Percentiles rank a stretch among this genome's conserved stretches.
These are phyloP conservation scores for Aspergillus floridensis DNA, from an alignment of 2,329 filamentous ascomycete species.

Conservation along the genomic window DNA sequence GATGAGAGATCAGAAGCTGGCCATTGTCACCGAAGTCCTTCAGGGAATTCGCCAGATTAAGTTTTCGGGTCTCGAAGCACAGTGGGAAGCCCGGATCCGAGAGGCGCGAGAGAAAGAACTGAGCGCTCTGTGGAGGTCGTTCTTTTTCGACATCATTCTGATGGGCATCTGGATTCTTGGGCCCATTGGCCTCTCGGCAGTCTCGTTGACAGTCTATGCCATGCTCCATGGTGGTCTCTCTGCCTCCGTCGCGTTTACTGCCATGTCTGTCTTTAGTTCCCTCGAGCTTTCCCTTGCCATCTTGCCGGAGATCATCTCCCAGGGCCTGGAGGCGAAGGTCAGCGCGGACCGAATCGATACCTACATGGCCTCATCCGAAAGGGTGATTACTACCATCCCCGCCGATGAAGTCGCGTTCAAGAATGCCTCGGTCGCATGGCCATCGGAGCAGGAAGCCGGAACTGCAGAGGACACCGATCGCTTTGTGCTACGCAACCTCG, in stretches of 20 bases:
- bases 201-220: slow-evolving; percentile 67
- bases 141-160: slow-evolving; percentile 60
- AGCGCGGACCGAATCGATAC: slow-evolving; percentile 69
- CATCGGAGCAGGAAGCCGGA: slow-evolving; percentile 56
- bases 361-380: slow-evolving; percentile 66
- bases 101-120: slow-evolving; percentile 65
- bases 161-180: slow-evolving; percentile 68
- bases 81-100: slow-evolving; percentile 70
- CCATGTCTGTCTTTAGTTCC: slow-evolving; percentile 67
- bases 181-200: slow-evolving; percentile 67
- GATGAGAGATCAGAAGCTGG: slow-evolving; percentile 69
- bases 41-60: slow-evolving; percentile 81
- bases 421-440: slow-evolving; percentile 70
- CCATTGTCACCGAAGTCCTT: slow-evolving; percentile 70
- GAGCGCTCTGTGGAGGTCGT: slow-evolving; percentile 62
- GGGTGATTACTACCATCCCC: slow-evolving; percentile 54
- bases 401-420: slow-evolving; percentile 62
- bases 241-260: slow-evolving; percentile 75
- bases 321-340: slow-evolving; percentile 69
- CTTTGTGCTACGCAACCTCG: slow-evolving; percentile 64
- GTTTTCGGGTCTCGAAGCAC: slow-evolving; percentile 69
- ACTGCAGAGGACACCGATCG: slow-evolving; percentile 34
- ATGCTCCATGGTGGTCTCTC: slow-evolving; percentile 60
- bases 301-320: slow-evolving; percentile 70
- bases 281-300: slow-evolving; percentile 69